A percentile compares a stretch with the other conserved stretches of the same genome.
These are phyloP conservation scores for Rhododendron ferrugineum DNA, from an alignment of 148 eudicot genomes.

Conservation along the genomic window DNA sequence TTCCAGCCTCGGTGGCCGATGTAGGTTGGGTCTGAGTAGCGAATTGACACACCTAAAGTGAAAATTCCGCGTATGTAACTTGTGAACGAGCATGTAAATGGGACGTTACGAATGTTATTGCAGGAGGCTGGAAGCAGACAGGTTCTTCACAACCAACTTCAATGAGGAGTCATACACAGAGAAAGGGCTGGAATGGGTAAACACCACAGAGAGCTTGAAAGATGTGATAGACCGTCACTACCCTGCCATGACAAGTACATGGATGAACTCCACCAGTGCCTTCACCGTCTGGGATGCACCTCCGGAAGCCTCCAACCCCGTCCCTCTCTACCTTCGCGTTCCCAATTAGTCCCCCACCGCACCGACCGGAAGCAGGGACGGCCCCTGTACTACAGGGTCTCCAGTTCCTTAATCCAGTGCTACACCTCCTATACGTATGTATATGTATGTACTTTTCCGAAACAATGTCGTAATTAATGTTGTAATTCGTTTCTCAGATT, in stretches of 20 bases:
- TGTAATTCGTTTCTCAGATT: neutral
- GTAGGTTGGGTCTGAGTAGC: neutral
- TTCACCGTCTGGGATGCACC: slow-evolving; percentile 40
- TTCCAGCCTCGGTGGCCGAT: neutral
- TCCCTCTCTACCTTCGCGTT: slow-evolving; percentile 33
- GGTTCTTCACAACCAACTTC: slow-evolving; percentile 36
- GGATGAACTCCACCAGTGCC: slow-evolving; percentile 38
- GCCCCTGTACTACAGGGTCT: neutral
- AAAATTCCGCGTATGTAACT: neutral
- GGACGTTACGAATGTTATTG: neutral
- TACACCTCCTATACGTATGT: neutral
- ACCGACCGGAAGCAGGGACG: neutral
- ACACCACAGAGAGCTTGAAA: slow-evolving; percentile 35
- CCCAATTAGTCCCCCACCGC: slow-evolving; percentile 5
- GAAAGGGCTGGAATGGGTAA: slow-evolving; percentile 43
- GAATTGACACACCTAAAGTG: neutral
- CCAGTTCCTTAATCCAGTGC: neutral
- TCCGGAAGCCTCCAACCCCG: slow-evolving; percentile 15
- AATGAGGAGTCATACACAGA: slow-evolving; percentile 38
- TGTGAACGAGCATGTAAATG: neutral
- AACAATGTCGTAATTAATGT: neutral
- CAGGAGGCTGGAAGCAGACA: slow-evolving; percentile 43
- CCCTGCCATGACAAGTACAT: slow-evolving; percentile 32
- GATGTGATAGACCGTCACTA: slow-evolving; percentile 38
- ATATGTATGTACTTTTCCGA: neutral